Evolutionary conservation across 306 rosid species (phyloP), one percentile per base, ranked within the genome.

Genomic region (Senna siamea): DNA sequence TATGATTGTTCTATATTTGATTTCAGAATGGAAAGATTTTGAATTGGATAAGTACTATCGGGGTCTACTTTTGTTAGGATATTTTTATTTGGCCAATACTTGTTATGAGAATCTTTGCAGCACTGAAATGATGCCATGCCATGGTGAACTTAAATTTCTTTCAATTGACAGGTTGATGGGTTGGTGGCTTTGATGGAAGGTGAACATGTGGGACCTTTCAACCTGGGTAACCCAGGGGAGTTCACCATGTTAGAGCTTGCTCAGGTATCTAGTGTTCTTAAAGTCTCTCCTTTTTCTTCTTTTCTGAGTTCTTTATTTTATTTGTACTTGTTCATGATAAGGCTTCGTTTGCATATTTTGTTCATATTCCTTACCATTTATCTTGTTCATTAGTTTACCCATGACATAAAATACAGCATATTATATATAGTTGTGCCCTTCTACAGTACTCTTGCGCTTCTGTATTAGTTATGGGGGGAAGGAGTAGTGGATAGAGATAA

Each of bases 221-320:
- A 93, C 76, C 77, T 93, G 70, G 98, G 98, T 75, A 93, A 93
- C 75, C 98, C 98, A 37, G 97, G 98, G 61, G 98, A 93, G 81
- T 93, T 93, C 83, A 93, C 96, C 70, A 93, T 91, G 98, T 86
- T 93, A 32, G 97, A 93, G 84, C 97, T 93, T 63, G 98, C 98
- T 1, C 62, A 91, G 98, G 97, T 93, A 79, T 79, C 54, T 66
- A 66, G 22, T 66, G 57, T 74, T 68, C 67, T 71, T 74, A 14
- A 26, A 59, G 34, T 13, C 11, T 60, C 35, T 66, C 34, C 7
- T 22, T 79, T 4, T 46, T 47, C 59, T 37, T 58, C 60, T 66
- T 56, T 75, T 82, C 44, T 26, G 13, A 23, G 37, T 74, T 35
- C 26, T 38, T 40, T 9, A 13, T 37, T 32, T 22, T 23, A 19